These are phyloP conservation scores for Hordeum marinum DNA, from an alignment of 176 grass and related monocot species.

Conservation along the genomic window DNA sequence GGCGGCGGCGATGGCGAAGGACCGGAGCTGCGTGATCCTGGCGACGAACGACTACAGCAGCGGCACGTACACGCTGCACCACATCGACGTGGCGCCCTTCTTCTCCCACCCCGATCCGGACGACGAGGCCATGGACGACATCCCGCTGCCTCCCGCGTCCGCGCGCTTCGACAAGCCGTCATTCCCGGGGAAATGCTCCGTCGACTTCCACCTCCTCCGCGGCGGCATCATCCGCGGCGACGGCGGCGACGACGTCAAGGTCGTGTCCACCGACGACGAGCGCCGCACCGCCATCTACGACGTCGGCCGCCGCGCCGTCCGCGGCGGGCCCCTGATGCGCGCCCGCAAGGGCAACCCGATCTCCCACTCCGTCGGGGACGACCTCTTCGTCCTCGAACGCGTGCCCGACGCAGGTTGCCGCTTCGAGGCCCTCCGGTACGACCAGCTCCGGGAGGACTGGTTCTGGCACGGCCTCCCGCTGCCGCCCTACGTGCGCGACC, in stretches of 20 bases:
- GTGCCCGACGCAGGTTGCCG: background rate
- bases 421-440: background rate
- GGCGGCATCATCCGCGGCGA: background rate
- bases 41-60: background rate
- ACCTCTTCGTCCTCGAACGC: background rate
- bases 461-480: background rate
- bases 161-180: background rate
- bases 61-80: background rate
- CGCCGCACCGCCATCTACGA: slow-evolving; percentile 9
- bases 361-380: background rate
- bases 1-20: background rate
- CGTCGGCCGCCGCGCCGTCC: background rate
- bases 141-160: background rate
- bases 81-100: slow-evolving; percentile 4
- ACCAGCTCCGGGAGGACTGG: background rate
- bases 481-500: background rate
- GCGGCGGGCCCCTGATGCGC: background rate
- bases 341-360: background rate
- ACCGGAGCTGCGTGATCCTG: background rate
- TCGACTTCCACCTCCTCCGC: background rate
- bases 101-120: background rate
- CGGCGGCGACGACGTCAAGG: background rate
- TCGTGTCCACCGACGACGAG: background rate
- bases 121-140: background rate
- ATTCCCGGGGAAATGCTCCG: background rate